Percentiles rank a stretch among this genome's conserved stretches.
Evolutionary conservation across 805 yeast species (phyloP).

Genomic region (Tetrapisispora iriomotensis): DNA sequence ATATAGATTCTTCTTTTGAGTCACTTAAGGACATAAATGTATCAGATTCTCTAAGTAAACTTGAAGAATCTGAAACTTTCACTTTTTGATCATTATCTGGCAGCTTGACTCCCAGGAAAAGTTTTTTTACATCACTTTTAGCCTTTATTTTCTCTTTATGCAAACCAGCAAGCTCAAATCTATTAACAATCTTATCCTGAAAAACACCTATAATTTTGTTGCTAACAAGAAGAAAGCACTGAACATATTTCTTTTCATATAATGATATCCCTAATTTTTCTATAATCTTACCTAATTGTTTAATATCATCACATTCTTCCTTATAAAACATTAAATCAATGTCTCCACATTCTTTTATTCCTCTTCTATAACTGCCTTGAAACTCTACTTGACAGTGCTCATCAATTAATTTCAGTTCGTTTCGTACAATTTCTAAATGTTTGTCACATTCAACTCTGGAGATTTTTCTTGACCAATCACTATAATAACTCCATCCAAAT

Average conservation of each 20-base stretch:
- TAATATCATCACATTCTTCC: slow-evolving; percentile 16
- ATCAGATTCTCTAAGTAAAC: slow-evolving; percentile 12
- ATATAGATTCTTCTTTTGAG: slow-evolving; percentile 7
- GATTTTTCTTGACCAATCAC: slow-evolving; percentile 23
- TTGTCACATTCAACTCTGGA: slow-evolving; percentile 19
- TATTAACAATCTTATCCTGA: slow-evolving; percentile 7
- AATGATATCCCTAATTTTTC: slow-evolving; percentile 15
- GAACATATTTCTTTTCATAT: slow-evolving; percentile 13
- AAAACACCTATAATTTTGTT: slow-evolving; percentile 8
- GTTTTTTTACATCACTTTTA: slow-evolving; percentile 5
- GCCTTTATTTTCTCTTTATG: not conserved
- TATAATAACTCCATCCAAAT: slow-evolving; percentile 27
- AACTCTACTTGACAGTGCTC: slow-evolving; percentile 15
- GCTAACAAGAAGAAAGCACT: slow-evolving; percentile 20
- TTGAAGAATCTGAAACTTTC: not conserved
- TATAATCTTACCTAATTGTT: slow-evolving; percentile 13
- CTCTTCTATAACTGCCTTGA: slow-evolving; percentile 26
- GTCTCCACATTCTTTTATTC: slow-evolving; percentile 21
- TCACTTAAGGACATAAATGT: slow-evolving; percentile 16
- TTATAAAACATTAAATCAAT: slow-evolving; percentile 26
- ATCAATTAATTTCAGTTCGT: slow-evolving; percentile 13
- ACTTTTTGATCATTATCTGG: not conserved
- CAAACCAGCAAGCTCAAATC: slow-evolving; percentile 7
- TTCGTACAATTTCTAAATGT: slow-evolving; percentile 14
- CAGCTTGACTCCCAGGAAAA: slow-evolving; percentile 17